Conservation (phyloP, 164 flowering plant species). For the Nymphaea thermarum region DNA sequence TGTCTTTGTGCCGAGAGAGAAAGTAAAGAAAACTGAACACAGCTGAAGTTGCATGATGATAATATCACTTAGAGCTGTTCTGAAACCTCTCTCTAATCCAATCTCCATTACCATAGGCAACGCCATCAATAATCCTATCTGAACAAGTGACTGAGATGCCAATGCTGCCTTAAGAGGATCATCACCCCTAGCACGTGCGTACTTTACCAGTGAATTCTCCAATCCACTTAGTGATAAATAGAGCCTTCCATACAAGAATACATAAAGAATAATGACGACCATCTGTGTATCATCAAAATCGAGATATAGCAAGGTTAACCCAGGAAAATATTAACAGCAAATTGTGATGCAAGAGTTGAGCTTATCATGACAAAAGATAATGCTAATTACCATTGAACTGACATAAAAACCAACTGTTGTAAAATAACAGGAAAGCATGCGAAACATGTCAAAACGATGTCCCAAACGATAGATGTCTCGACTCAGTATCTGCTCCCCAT, state of each 20-base stretch:
- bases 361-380: slow-evolving; percentile 1
- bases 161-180: slow-evolving; percentile 64
- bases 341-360: background rate
- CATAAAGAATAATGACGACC: slow-evolving; percentile 71
- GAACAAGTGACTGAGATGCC: slow-evolving; percentile 91
- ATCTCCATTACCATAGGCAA: slow-evolving; percentile 98
- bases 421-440: slow-evolving; percentile 89
- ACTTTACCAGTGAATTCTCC: slow-evolving; percentile 55
- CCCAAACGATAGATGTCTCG: slow-evolving; percentile 88
- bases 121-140: slow-evolving; percentile 72
- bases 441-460: slow-evolving; percentile 95
- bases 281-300: slow-evolving; percentile 35
- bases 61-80: slow-evolving; percentile 70
- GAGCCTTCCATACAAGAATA: slow-evolving; percentile 70
- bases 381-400: slow-evolving; percentile 72
- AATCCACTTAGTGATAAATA: slow-evolving; percentile 86
- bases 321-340: background rate
- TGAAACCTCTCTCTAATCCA: slow-evolving; percentile 91
- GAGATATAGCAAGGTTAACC: background rate
- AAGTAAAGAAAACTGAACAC: slow-evolving; percentile 89
- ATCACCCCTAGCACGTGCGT: slow-evolving; percentile 44
- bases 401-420: slow-evolving; percentile 85
- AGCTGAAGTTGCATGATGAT: slow-evolving; percentile 95
- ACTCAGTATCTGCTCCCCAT: slow-evolving; percentile 96
- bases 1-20: slow-evolving; percentile 86